Conservation (phyloP, 805 yeast genomes). For the Candida berthetii region DNA sequence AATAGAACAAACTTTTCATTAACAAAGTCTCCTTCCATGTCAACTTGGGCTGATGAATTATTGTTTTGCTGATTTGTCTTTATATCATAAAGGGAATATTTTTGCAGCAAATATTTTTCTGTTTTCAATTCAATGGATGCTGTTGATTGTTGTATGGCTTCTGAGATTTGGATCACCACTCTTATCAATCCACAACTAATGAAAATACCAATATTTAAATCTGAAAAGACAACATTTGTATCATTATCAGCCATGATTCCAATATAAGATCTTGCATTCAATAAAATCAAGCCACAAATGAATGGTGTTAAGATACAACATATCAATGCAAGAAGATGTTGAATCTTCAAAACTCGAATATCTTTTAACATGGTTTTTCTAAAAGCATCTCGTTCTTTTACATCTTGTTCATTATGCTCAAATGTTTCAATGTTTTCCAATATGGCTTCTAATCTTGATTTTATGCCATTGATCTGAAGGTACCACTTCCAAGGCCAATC, state of each 20-base stretch:
- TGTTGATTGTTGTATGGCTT: constrained; percentile 12
- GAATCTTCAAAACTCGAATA: constrained; percentile 5
- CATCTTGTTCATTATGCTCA: not conserved
- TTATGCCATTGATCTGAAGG: constrained; percentile 17
- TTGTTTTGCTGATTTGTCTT: not conserved
- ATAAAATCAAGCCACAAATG: constrained; percentile 20
- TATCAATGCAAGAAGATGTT: constrained; percentile 17
- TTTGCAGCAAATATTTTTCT: constrained; percentile 4
- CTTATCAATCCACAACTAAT: constrained; percentile 27
- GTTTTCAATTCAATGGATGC: constrained; percentile 9
- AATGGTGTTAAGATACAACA: constrained; percentile 24
- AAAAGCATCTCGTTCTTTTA: not conserved
- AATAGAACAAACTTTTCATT: not conserved
- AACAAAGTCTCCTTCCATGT: too few species aligned
- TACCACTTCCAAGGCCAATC: constrained; percentile 41
- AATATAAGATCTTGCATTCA: constrained; percentile 23
- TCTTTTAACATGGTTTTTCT: constrained; percentile 1
- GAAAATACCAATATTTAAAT: constrained; percentile 30
- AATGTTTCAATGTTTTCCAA: constrained; percentile 1
- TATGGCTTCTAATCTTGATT: constrained; percentile 4
- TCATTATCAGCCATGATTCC: constrained; percentile 20
- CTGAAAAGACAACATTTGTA: constrained; percentile 25
- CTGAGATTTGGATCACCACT: constrained; percentile 15
- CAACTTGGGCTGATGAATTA: too few species aligned
- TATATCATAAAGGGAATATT: not conserved